Evolutionary conservation across 225 moss, liverwort and hornwort species (phyloP).

Genomic region (Polytrichum formosum): DNA sequence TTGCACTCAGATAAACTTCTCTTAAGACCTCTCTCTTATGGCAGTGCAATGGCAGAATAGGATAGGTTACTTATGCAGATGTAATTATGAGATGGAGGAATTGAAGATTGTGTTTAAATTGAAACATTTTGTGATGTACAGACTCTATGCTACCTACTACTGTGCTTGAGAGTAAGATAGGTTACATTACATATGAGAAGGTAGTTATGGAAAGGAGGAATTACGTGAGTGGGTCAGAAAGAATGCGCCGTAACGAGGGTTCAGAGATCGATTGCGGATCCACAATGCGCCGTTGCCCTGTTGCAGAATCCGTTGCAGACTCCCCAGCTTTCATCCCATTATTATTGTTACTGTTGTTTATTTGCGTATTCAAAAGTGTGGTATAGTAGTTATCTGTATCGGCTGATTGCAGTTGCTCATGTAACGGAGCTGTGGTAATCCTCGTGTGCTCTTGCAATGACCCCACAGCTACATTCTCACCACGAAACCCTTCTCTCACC

Average conservation of each 20-base stretch:
- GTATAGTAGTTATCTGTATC: conserved; percentile 91
- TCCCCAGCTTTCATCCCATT: conserved; percentile 61
- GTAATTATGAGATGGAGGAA: too few species aligned
- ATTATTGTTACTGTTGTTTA: conserved; percentile 56
- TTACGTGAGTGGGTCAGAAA: conserved; percentile 93
- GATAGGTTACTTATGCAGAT: too few species aligned
- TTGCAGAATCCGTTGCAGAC: conserved; percentile 34
- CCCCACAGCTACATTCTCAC: conserved; percentile 49
- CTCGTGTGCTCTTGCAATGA: conserved; percentile 60
- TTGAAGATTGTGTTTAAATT: not conserved
- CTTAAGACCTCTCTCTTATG: too few species aligned
- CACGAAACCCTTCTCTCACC: conserved; percentile 59
- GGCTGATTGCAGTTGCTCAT: conserved; percentile 63
- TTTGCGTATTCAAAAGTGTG: conserved; percentile 72
- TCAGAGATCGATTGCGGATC: conserved; percentile 65
- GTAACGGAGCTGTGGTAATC: conserved; percentile 46
- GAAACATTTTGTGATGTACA: too few species aligned
- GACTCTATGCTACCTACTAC: too few species aligned
- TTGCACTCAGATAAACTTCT: too few species aligned
- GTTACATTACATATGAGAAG: not conserved
- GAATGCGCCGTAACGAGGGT: conserved; percentile 74
- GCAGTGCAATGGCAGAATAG: too few species aligned
- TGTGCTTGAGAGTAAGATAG: too few species aligned
- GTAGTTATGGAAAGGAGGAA: conserved; percentile 8
- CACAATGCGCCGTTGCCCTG: conserved; percentile 51